A percentile compares a stretch with the other conserved stretches of the same genome.
Evolutionary conservation across 352 stramenopile species (phyloP).

Genomic region (Phytophthora multivora): DNA sequence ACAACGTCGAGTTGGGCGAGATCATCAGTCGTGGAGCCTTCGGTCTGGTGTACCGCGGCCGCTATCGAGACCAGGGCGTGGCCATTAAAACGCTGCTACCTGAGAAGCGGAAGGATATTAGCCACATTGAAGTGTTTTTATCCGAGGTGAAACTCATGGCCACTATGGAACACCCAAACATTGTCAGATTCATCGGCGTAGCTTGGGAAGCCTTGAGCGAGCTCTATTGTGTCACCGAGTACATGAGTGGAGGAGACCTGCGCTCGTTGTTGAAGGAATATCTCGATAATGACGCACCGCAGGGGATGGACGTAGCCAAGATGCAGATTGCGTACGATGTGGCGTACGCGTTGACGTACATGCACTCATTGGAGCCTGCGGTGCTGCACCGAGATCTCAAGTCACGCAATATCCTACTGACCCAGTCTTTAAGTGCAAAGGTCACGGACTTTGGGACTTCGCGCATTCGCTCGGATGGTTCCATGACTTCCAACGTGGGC

Average conservation of each 20-base stretch:
- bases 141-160: constrained; percentile 48
- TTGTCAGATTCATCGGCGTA: constrained; percentile 57
- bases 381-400: not conserved
- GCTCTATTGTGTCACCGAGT: not conserved
- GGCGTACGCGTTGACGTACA: not conserved
- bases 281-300: not conserved
- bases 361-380: not conserved
- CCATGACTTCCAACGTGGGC: not conserved
- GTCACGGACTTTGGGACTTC: not conserved
- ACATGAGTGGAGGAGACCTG: not conserved
- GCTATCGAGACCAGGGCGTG: not conserved
- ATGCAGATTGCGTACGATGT: not conserved
- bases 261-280: not conserved
- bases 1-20: not conserved
- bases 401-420: not conserved
- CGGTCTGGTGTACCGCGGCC: not conserved
- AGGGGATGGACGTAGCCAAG: not conserved
- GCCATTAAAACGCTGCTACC: not conserved
- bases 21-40: constrained; percentile 1
- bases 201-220: constrained; percentile 10
- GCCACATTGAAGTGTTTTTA: constrained; percentile 32
- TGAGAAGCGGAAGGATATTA: constrained; percentile 21
- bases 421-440: not conserved
- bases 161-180: constrained; percentile 52
- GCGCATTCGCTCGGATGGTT: not conserved